These are phyloP conservation scores for Candida freyschussii DNA, from an alignment of 1,139 yeast species.

Conservation along the genomic window DNA sequence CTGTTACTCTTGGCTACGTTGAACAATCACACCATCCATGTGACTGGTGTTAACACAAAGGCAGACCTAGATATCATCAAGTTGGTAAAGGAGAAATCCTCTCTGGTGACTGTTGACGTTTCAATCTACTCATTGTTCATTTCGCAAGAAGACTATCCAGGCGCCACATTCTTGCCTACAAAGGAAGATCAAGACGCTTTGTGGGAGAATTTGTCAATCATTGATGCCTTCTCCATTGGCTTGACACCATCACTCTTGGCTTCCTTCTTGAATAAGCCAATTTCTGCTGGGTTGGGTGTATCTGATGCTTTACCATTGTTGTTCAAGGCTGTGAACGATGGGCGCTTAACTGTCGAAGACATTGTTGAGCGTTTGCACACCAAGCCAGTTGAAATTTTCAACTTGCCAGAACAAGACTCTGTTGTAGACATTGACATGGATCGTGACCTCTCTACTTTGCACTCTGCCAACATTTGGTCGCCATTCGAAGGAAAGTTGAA, in stretches of 20 bases:
- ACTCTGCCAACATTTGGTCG: slow-evolving; percentile 41
- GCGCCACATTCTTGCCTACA: slow-evolving; percentile 70
- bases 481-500: slow-evolving; percentile 51
- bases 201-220: slow-evolving; percentile 67
- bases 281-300: slow-evolving; percentile 71
- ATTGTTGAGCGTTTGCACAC: slow-evolving; percentile 71
- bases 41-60: slow-evolving; percentile 76
- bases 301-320: slow-evolving; percentile 79
- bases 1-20: slow-evolving; percentile 85
- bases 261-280: slow-evolving; percentile 52
- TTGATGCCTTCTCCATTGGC: slow-evolving; percentile 90
- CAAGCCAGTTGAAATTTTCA: slow-evolving; percentile 79
- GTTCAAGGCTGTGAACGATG: slow-evolving; percentile 72
- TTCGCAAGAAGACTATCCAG: slow-evolving; percentile 66
- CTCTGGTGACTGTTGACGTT: slow-evolving; percentile 88
- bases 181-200: slow-evolving; percentile 74
- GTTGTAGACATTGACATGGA: slow-evolving; percentile 80
- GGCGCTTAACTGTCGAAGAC: slow-evolving; percentile 67
- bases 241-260: slow-evolving; percentile 72
- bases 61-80: slow-evolving; percentile 81
- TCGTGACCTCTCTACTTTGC: slow-evolving; percentile 47
- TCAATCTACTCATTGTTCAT: slow-evolving; percentile 76
- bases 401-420: slow-evolving; percentile 74
- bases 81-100: slow-evolving; percentile 79
- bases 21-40: slow-evolving; percentile 80